These are phyloP conservation scores for Cadophora luteo-olivacea DNA, from an alignment of 2,329 filamentous ascomycete genomes.

Conservation along the genomic window DNA sequence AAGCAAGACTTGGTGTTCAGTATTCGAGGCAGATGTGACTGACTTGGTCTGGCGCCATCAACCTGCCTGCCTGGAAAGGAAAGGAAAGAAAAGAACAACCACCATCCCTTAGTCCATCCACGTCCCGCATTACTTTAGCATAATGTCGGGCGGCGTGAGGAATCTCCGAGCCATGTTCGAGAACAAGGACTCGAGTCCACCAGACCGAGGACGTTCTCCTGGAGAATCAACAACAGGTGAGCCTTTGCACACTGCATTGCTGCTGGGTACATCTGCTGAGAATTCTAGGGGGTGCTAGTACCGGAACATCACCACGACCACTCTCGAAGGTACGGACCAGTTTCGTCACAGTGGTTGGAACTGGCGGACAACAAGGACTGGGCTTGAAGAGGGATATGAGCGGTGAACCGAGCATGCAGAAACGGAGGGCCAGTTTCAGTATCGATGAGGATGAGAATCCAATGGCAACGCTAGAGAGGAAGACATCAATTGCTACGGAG, in stretches of 20 bases:
- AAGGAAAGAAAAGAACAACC: not conserved
- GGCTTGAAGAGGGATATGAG: slow-evolving; percentile 49
- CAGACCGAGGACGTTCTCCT: slow-evolving; percentile 73
- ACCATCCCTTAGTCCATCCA: slow-evolving; percentile 7
- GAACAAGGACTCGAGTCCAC: slow-evolving; percentile 60
- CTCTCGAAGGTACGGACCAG: slow-evolving; percentile 78
- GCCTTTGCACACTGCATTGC: slow-evolving; percentile 32
- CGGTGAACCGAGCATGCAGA: slow-evolving; percentile 39
- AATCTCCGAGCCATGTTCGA: slow-evolving; percentile 81
- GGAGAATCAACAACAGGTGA: slow-evolving; percentile 55
- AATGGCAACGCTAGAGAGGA: slow-evolving; percentile 35
- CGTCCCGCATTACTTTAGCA: not conserved
- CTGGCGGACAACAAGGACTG: slow-evolving; percentile 49
- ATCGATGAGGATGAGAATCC: slow-evolving; percentile 39
- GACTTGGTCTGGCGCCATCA: slow-evolving; percentile 2
- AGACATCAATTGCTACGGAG: slow-evolving; percentile 38
- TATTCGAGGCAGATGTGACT: slow-evolving; percentile 9
- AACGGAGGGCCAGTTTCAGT: slow-evolving; percentile 41
- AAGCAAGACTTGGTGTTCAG: not conserved
- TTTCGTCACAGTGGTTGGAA: slow-evolving; percentile 73
- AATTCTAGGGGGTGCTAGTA: slow-evolving; percentile 35
- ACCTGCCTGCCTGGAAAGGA: slow-evolving; percentile 6
- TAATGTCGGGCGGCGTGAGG: slow-evolving; percentile 47
- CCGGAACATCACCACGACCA: slow-evolving; percentile 61
- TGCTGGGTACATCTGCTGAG: slow-evolving; percentile 28